Evolutionary conservation across 2,329 filamentous ascomycete genomes (phyloP), one percentile per base, ranked within the genome.

Genomic region (Cordyceps tenuipes): DNA sequence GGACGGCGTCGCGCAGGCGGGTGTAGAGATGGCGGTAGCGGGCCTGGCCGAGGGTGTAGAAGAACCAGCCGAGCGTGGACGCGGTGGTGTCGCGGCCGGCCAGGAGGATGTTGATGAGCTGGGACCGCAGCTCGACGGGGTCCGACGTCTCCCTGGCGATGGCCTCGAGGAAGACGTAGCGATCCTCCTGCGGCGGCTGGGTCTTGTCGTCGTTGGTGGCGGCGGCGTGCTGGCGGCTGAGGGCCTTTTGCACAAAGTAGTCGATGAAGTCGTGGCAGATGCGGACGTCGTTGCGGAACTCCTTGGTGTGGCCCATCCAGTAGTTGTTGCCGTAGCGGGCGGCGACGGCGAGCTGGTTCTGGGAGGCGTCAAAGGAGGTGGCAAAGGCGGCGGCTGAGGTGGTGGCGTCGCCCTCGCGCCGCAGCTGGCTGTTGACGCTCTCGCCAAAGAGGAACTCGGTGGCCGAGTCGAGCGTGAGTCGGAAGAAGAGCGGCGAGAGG

Each of bases 251-350:
- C 63, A 90, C 87, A 69, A 83, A 89, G n/a, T 79, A 79, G 64
- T 83, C 79, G n/a, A 89, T 80, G 68, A 90, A 91, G 9, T 79
- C 71, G 67, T 91, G 83, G 70, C 90, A 81, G n/a, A 79, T 74
- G 34, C 80, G 78, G 55, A 89, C 85, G 8, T 86, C 82, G 60
- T 83, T 80, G 62, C 76, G 77, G 69, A 90, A 90, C 2, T 82
- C 80, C 53, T 82, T 75, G 1, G 84, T 71, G 31, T 75, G 72
- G 13, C 76, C 68, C 3, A 79, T 63, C 75, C 77, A 79, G 66
- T 78, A 78, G 54, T 75, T 67, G 49, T 72, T 73, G 5, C 71
- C 72, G 7, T 78, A 64, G 1, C 74, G 71, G 13, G 71, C 84
- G 65, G 89, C 88, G 17, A 77, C 73, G 60, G 76, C 69, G 75